These are phyloP conservation scores for Beta lomatogona DNA, from an alignment of 179 eudicot species.

Conservation along the genomic window DNA sequence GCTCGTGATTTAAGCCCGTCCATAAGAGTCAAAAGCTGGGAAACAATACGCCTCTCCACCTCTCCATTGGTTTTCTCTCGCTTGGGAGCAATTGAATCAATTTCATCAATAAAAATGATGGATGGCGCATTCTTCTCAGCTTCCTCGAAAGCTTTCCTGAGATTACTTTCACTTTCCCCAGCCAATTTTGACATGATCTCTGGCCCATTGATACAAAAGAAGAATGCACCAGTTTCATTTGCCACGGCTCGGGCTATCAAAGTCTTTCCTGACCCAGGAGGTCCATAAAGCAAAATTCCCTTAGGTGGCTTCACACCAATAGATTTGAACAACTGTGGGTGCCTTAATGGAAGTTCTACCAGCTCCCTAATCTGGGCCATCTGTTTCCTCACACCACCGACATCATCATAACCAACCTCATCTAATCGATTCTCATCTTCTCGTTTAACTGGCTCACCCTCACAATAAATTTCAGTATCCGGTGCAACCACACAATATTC, in stretches of 20 bases:
- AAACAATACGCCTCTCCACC: constrained; percentile 65
- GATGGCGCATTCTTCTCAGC: constrained; percentile 76
- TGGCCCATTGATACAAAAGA: constrained; percentile 63
- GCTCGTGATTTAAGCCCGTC: constrained; percentile 72
- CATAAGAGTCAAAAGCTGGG: constrained; percentile 71
- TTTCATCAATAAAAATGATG: constrained; percentile 69
- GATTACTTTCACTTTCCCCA: constrained; percentile 73
- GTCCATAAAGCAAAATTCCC: constrained; percentile 71
- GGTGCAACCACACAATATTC: constrained; percentile 68
- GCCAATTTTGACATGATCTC: constrained; percentile 73
- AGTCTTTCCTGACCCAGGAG: constrained; percentile 74
- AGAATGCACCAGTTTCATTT: constrained; percentile 73
- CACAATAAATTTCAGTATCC: constrained; percentile 67
- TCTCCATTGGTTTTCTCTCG: constrained; percentile 75
- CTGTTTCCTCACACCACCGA: constrained; percentile 74
- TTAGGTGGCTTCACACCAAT: constrained; percentile 78
- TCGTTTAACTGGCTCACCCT: constrained; percentile 63
- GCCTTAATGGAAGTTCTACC: constrained; percentile 70
- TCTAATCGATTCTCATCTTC: constrained; percentile 65
- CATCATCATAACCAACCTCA: constrained; percentile 72
- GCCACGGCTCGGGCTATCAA: constrained; percentile 67
- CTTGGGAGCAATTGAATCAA: constrained; percentile 76
- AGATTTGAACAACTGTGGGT: constrained; percentile 64
- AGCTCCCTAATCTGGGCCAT: constrained; percentile 79
- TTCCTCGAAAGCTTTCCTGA: constrained; percentile 71